Evolutionary conservation across 2,329 filamentous ascomycete genomes (phyloP).

Genomic region (Neonectria coccinea): DNA sequence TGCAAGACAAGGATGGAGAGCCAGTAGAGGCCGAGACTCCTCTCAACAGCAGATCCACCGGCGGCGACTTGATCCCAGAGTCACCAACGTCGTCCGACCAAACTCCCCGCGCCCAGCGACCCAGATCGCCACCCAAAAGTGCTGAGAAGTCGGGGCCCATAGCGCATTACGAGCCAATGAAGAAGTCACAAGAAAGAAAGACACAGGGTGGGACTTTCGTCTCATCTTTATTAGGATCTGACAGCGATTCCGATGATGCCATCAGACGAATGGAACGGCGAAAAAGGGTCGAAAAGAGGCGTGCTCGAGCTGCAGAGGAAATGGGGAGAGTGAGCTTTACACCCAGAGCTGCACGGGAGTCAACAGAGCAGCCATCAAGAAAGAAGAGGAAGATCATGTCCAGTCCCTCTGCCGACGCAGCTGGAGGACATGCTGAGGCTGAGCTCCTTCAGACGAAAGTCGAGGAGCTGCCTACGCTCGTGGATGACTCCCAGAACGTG

Average conservation of each 20-base stretch:
- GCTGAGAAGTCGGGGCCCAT: constrained; percentile 49
- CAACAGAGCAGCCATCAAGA: constrained; percentile 38
- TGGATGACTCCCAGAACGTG: constrained; percentile 44
- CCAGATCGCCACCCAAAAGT: constrained; percentile 33
- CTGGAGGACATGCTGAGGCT: neutral
- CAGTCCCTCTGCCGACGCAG: neutral
- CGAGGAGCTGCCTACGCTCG: constrained; percentile 34
- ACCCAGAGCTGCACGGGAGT: constrained; percentile 37
- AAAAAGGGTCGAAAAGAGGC: constrained; percentile 53
- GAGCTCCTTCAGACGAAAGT: constrained; percentile 18
- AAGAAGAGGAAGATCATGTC: constrained; percentile 45
- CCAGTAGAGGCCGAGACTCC: constrained; percentile 44
- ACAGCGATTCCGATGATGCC: constrained; percentile 53
- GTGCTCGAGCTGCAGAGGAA: constrained; percentile 54
- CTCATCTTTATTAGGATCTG: constrained; percentile 43
- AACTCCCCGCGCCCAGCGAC: constrained; percentile 37
- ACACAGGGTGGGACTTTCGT: constrained; percentile 40
- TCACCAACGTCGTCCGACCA: constrained; percentile 49
- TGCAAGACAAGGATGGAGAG: constrained; percentile 36
- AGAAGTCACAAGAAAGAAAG: constrained; percentile 59
- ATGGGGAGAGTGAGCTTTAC: constrained; percentile 57
- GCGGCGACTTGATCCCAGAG: constrained; percentile 52
- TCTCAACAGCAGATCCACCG: constrained; percentile 38
- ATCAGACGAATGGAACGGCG: constrained; percentile 50
- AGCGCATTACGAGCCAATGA: constrained; percentile 59